Conservation (phyloP, 2,329 filamentous ascomycete genomes). For the Thelonectria blattea region DNA sequence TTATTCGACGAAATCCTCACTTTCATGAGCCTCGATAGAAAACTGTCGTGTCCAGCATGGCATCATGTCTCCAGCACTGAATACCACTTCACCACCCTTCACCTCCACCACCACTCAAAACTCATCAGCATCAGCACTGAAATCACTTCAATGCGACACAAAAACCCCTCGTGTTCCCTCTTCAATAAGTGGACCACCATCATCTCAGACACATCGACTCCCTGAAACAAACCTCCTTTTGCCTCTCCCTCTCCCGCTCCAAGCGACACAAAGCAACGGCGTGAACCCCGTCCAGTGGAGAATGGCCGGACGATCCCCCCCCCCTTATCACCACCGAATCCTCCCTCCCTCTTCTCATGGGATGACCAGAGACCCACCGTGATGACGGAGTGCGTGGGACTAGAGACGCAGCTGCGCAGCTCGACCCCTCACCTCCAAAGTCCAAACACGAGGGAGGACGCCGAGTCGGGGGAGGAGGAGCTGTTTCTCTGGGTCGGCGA, state of each 20-base stretch:
- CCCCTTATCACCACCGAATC: neutral
- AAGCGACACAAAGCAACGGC: neutral
- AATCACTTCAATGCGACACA: neutral
- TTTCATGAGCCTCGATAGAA: too few relatives aligned
- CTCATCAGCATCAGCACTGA: neutral
- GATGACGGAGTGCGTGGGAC: slow-evolving; percentile 1
- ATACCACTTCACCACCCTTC: too few relatives aligned
- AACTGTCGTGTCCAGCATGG: too few relatives aligned
- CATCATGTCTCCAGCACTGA: too few relatives aligned
- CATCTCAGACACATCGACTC: neutral
- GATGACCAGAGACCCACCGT: neutral
- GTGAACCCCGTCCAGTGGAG: slow-evolving; percentile 10
- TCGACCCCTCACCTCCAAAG: slow-evolving; percentile 17
- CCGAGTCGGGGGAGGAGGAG: neutral
- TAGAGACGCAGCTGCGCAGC: slow-evolving; percentile 5
- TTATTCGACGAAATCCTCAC: too few relatives aligned
- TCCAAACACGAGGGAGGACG: slow-evolving; percentile 13
- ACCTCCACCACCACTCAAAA: too few relatives aligned
- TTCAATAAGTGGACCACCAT: slow-evolving; percentile 6
- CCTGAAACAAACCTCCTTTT: neutral
- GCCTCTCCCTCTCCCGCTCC: neutral
- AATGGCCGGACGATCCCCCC: slow-evolving; percentile 3
- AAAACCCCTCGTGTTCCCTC: slow-evolving; percentile 14
- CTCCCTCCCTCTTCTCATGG: slow-evolving; percentile 3
- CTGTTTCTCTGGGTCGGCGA: neutral